Evolutionary conservation across 2,329 filamentous ascomycete species (phyloP).

Genomic region (Annulohypoxylon truncatum): DNA sequence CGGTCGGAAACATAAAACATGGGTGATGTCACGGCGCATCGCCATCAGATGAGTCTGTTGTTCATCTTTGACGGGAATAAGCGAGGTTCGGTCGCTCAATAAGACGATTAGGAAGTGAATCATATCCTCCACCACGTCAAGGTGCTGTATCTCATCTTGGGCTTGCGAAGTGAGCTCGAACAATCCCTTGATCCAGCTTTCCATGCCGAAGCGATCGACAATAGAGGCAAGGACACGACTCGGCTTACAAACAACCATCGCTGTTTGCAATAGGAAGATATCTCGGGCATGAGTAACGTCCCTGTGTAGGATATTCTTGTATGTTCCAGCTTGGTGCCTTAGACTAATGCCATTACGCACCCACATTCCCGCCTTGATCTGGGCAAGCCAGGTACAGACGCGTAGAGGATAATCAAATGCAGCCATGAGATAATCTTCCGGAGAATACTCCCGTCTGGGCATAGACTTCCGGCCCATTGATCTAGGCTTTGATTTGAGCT

Average conservation of each 20-base stretch:
- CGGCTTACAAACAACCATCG: conserved; percentile 86
- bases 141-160: conserved; percentile 86
- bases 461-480: conserved; percentile 70
- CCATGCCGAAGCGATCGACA: conserved; percentile 90
- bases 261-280: conserved; percentile 92
- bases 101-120: conserved; percentile 92
- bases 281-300: conserved; percentile 96
- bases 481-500: conserved; percentile 73
- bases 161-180: conserved; percentile 78
- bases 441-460: conserved; percentile 66
- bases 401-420: conserved; percentile 93
- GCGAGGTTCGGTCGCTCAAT: conserved; percentile 85
- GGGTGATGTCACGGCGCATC: conserved; percentile 89
- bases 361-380: conserved; percentile 99
- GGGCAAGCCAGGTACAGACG: conserved; percentile 94
- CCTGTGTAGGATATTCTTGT: conserved; percentile 86
- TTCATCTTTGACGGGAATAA: conserved; percentile 76
- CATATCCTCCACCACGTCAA: conserved; percentile 96
- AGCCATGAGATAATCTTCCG: conserved; percentile 85
- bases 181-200: conserved; percentile 85
- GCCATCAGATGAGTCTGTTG: conserved; percentile 73
- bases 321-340: conserved; percentile 93
- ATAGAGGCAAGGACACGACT: conserved; percentile 87
- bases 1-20: conserved; percentile 95
- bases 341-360: conserved; percentile 97